Evolutionary conservation across 1,139 yeast species (phyloP).

Genomic region (Candida smagusa): DNA sequence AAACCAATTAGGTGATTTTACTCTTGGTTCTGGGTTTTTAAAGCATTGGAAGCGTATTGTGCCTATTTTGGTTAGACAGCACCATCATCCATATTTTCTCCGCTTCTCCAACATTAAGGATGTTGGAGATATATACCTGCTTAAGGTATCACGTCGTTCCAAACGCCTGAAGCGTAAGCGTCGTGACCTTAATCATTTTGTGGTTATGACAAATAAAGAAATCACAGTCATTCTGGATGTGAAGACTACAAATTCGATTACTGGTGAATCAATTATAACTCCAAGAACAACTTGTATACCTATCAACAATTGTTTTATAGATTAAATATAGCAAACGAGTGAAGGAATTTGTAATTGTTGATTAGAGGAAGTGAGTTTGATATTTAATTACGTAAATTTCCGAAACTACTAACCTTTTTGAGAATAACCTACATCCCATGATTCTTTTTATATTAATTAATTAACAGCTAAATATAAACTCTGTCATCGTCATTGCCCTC

Average conservation of each 20-base stretch:
- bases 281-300: slow-evolving; percentile 1
- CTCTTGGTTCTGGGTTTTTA: not conserved
- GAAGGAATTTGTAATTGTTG: too few species aligned
- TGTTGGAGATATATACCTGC: slow-evolving; percentile 2
- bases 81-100: slow-evolving; percentile 1
- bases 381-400: too few species aligned
- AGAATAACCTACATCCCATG: too few species aligned
- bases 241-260: not conserved
- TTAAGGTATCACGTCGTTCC: slow-evolving; percentile 1
- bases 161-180: slow-evolving; percentile 1
- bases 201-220: slow-evolving; percentile 1
- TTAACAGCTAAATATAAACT: slow-evolving; percentile 23
- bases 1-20: not conserved
- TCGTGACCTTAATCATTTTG: slow-evolving; percentile 1
- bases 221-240: slow-evolving; percentile 2
- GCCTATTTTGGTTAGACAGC: not conserved
- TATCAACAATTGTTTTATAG: not conserved
- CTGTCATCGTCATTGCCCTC: slow-evolving; percentile 71
- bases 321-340: not conserved
- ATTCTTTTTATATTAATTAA: not conserved
- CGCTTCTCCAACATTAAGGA: not conserved
- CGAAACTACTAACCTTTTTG: too few species aligned
- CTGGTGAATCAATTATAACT: slow-evolving; percentile 1
- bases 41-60: slow-evolving; percentile 1
- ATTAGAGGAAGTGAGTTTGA: too few species aligned